These are phyloP conservation scores for Mucor piriformis DNA, from an alignment of 371 early-diverging fungal genomes.

Conservation along the genomic window DNA sequence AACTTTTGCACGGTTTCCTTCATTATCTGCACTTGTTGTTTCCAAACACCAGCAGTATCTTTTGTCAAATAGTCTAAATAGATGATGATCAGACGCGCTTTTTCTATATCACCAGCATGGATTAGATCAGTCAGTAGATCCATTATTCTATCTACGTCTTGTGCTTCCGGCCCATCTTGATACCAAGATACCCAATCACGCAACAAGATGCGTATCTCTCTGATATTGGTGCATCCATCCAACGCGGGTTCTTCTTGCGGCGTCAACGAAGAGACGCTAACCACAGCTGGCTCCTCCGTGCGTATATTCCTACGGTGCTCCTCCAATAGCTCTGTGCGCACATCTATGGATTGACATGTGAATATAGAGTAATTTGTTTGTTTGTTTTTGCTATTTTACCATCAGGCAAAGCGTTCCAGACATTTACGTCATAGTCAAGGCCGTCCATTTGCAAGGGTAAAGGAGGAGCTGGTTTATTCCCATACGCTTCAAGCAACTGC, in stretches of 20 bases:
- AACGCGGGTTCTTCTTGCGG: slow-evolving; percentile 24
- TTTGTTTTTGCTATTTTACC: neutral
- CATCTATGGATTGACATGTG: neutral
- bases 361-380: neutral
- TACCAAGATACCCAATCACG: slow-evolving; percentile 32
- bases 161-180: slow-evolving; percentile 34
- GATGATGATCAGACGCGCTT: slow-evolving; percentile 31
- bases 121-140: slow-evolving; percentile 36
- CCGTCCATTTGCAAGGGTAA: neutral
- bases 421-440: slow-evolving; percentile 20
- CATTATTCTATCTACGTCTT: slow-evolving; percentile 37
- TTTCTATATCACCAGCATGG: slow-evolving; percentile 31
- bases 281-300: neutral
- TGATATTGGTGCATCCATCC: slow-evolving; percentile 31
- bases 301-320: slow-evolving; percentile 1
- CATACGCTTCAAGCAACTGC: slow-evolving; percentile 45
- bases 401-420: slow-evolving; percentile 34
- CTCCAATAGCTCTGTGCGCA: slow-evolving; percentile 1
- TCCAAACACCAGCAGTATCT: slow-evolving; percentile 9
- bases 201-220: slow-evolving; percentile 31
- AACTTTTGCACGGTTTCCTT: neutral
- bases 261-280: too few species aligned
- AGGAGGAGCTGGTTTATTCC: slow-evolving; percentile 1
- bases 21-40: neutral
- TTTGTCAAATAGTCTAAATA: slow-evolving; percentile 26